Percentiles rank a stretch among this genome's conserved stretches.
Conservation (phyloP, 2,329 filamentous ascomycete species). For the Penicillium carneum region DNA sequence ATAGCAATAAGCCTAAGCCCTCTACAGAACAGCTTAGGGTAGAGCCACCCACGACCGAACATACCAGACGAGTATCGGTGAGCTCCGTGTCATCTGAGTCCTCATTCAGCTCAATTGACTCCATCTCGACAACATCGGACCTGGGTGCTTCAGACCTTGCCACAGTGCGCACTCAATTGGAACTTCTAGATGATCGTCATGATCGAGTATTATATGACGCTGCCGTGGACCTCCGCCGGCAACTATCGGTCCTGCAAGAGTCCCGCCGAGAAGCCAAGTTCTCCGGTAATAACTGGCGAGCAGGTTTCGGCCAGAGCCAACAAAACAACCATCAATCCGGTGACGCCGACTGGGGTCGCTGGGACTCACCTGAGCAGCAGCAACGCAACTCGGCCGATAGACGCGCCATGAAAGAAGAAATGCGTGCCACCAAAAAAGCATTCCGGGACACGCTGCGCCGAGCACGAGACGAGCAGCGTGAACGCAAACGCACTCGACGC, state of each 20-base stretch:
- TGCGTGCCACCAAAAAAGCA: constrained; percentile 47
- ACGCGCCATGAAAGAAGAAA: constrained; percentile 47
- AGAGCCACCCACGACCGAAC: constrained; percentile 19
- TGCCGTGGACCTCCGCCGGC: constrained; percentile 46
- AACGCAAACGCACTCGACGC: constrained; percentile 36
- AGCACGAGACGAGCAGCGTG: constrained; percentile 48
- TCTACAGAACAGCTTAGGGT: constrained; percentile 1
- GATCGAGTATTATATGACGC: constrained; percentile 48
- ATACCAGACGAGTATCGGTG: constrained; percentile 40
- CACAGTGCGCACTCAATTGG: constrained; percentile 46
- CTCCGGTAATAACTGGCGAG: constrained; percentile 35
- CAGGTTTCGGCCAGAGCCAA: constrained; percentile 27
- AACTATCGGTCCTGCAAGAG: constrained; percentile 44
- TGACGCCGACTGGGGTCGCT: constrained; percentile 43
- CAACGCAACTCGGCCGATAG: constrained; percentile 41
- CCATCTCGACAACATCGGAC: constrained; percentile 48
- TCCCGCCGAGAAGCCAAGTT: constrained; percentile 44
- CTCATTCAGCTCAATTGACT: constrained; percentile 49
- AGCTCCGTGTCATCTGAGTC: constrained; percentile 44
- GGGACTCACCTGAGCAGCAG: constrained; percentile 48
- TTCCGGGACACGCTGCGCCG: constrained; percentile 47
- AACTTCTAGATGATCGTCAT: constrained; percentile 46
- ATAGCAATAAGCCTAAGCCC: constrained; percentile 3
- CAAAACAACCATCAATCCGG: constrained; percentile 17
- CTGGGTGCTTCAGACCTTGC: constrained; percentile 47